phyloP scores from a whole-genome alignment of 108 stramenopile genomes.

The Fistulifera pelliculosa region DNA sequence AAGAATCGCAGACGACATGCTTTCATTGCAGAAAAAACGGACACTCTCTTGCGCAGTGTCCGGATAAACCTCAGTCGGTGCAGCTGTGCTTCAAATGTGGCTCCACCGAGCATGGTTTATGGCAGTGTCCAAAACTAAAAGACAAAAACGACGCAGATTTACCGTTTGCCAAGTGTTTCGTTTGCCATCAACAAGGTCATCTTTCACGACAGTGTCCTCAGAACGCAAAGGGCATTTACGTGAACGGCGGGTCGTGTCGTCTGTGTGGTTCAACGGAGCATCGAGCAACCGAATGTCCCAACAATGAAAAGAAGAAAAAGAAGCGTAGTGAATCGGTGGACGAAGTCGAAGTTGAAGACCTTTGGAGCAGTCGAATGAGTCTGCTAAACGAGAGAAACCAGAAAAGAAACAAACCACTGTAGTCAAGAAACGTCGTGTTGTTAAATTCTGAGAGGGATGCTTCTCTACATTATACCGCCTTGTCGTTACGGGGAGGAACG shows the following conservation, averaged over 20 bases:
- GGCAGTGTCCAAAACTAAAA: slow-evolving; percentile 39
- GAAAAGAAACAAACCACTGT: too few species aligned
- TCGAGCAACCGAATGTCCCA: slow-evolving; percentile 43
- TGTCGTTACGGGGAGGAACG: too few species aligned
- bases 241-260: slow-evolving; percentile 65
- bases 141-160: slow-evolving; percentile 31
- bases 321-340: too few species aligned
- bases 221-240: slow-evolving; percentile 58
- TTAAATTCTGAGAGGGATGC: too few species aligned
- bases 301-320: slow-evolving; percentile 25
- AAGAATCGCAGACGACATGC: slow-evolving; percentile 39
- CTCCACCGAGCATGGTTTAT: slow-evolving; percentile 55
- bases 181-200: slow-evolving; percentile 68
- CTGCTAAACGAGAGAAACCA: too few species aligned
- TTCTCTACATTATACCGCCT: too few species aligned
- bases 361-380: too few species aligned
- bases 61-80: slow-evolving; percentile 8
- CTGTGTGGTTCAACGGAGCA: slow-evolving; percentile 58
- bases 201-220: slow-evolving; percentile 47
- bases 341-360: too few species aligned
- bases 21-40: slow-evolving; percentile 63
- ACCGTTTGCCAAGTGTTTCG: slow-evolving; percentile 69
- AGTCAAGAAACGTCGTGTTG: too few species aligned
- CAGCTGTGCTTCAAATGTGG: slow-evolving; percentile 80
- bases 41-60: slow-evolving; percentile 55